Evolutionary conservation across 139 green algal genomes (phyloP).

Genomic region (Astrephomene gubernaculifera): DNA sequence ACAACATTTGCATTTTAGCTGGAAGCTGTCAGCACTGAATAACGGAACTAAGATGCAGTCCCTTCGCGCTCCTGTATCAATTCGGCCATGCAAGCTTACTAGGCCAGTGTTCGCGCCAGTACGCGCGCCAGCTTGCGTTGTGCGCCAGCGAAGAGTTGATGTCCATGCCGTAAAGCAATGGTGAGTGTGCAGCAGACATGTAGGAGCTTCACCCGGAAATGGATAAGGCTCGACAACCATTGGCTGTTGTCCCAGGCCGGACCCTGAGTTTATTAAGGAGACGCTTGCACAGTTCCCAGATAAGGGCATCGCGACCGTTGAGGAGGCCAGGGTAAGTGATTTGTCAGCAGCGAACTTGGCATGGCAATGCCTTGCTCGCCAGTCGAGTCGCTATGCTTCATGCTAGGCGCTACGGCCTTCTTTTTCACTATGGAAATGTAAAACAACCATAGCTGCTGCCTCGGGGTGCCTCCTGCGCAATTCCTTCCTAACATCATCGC

Average conservation of each 20-base stretch:
- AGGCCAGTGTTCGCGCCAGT: conserved; percentile 4
- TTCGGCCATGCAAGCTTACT: conserved; percentile 2
- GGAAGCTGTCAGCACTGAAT: no score
- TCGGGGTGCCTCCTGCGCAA: background rate
- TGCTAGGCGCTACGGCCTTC: background rate
- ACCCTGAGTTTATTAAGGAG: conserved; percentile 70
- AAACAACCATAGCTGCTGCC: background rate
- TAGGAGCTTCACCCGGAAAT: background rate
- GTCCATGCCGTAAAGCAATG: conserved; percentile 22
- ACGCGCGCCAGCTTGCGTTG: background rate
- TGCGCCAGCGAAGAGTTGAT: background rate
- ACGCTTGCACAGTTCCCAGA: conserved; percentile 75
- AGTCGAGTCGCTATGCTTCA: background rate
- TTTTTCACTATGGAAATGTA: background rate
- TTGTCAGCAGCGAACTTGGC: background rate
- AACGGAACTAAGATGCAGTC: conserved; percentile 46
- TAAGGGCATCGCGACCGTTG: conserved; percentile 72
- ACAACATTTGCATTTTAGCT: no score
- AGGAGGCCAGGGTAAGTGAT: conserved; percentile 74
- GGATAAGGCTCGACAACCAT: background rate
- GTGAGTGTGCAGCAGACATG: background rate
- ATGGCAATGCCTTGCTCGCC: background rate
- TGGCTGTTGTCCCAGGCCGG: conserved; percentile 45
- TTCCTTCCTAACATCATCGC: background rate
- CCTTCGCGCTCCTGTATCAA: background rate